phyloP scores from a whole-genome alignment of 495 filamentous ascomycete genomes.

The Acidomyces sp. region DNA sequence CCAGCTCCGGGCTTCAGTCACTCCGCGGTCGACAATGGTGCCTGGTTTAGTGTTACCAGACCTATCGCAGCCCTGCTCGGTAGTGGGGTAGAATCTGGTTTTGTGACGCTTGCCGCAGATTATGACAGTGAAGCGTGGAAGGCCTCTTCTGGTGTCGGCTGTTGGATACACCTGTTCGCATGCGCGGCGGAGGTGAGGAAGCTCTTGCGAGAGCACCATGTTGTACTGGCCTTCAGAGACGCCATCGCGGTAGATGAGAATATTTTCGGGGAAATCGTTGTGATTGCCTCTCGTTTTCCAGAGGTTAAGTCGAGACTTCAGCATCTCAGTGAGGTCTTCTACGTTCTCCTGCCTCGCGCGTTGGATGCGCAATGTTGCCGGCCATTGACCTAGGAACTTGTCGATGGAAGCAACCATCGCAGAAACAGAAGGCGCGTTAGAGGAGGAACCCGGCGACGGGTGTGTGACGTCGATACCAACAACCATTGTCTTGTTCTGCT shows the following conservation, averaged over 20 bases:
- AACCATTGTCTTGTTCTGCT: slow-evolving; percentile 57
- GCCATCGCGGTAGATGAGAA: slow-evolving; percentile 80
- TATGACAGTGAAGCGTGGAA: slow-evolving; percentile 46
- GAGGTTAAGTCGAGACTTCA: slow-evolving; percentile 44
- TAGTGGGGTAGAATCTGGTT: slow-evolving; percentile 64
- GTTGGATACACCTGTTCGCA: neutral
- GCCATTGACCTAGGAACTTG: slow-evolving; percentile 51
- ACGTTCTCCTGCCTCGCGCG: slow-evolving; percentile 44
- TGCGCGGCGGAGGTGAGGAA: neutral
- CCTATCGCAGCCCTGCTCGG: slow-evolving; percentile 31
- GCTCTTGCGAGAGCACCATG: neutral
- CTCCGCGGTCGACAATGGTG: slow-evolving; percentile 71
- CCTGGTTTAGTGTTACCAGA: slow-evolving; percentile 48
- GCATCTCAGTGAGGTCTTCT: slow-evolving; percentile 11
- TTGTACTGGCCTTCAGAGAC: slow-evolving; percentile 75
- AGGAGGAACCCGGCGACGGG: slow-evolving; percentile 53
- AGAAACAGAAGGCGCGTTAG: slow-evolving; percentile 53
- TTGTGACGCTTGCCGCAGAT: slow-evolving; percentile 76
- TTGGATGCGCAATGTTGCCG: slow-evolving; percentile 47
- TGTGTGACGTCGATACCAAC: slow-evolving; percentile 81
- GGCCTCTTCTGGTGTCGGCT: slow-evolving; percentile 6
- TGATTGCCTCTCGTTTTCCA: slow-evolving; percentile 45
- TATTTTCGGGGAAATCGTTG: slow-evolving; percentile 49
- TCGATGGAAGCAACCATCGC: slow-evolving; percentile 61
- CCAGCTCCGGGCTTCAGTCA: slow-evolving; percentile 55